phyloP scores from a whole-genome alignment of 768 basidiomycete species.

The Kwoniella sp. region DNA sequence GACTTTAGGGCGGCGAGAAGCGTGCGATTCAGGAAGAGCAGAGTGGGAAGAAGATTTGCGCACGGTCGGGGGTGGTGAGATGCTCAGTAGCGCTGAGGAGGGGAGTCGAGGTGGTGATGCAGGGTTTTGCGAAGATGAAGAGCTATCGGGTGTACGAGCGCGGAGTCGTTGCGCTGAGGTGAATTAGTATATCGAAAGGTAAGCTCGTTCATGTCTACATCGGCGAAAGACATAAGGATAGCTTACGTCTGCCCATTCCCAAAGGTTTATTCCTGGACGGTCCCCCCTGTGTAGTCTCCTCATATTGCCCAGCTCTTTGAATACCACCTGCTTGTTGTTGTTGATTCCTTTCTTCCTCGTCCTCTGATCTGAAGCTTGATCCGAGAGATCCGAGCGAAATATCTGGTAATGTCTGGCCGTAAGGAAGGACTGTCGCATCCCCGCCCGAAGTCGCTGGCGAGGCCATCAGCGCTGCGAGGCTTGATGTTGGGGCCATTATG shows the following conservation, averaged over 20 bases:
- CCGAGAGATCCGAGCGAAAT: conserved; percentile 48
- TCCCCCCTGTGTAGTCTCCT: neutral
- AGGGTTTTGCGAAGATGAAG: conserved; percentile 26
- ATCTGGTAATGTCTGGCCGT: conserved; percentile 49
- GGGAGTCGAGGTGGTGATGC: conserved; percentile 33
- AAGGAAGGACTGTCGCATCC: conserved; percentile 41
- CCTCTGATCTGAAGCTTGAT: conserved; percentile 48
- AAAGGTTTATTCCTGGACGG: neutral
- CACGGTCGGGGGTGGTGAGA: conserved; percentile 44
- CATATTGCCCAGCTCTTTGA: neutral
- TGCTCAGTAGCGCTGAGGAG: conserved; percentile 28
- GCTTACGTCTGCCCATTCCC: conserved; percentile 8
- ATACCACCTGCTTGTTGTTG: conserved; percentile 3
- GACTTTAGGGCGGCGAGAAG: conserved; percentile 35
- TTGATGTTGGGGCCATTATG: conserved; percentile 34
- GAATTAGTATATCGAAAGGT: neutral
- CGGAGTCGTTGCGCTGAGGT: conserved; percentile 16
- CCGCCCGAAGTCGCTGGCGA: conserved; percentile 35
- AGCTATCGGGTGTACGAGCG: conserved; percentile 34
- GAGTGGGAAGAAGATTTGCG: conserved; percentile 44
- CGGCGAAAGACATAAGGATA: neutral
- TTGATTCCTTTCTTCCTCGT: conserved; percentile 35
- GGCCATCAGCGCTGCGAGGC: conserved; percentile 38
- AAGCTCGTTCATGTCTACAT: neutral
- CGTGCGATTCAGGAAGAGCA: conserved; percentile 37